These are phyloP conservation scores for Pichia occidentalis DNA, from an alignment of 805 yeast species.

Conservation along the genomic window DNA sequence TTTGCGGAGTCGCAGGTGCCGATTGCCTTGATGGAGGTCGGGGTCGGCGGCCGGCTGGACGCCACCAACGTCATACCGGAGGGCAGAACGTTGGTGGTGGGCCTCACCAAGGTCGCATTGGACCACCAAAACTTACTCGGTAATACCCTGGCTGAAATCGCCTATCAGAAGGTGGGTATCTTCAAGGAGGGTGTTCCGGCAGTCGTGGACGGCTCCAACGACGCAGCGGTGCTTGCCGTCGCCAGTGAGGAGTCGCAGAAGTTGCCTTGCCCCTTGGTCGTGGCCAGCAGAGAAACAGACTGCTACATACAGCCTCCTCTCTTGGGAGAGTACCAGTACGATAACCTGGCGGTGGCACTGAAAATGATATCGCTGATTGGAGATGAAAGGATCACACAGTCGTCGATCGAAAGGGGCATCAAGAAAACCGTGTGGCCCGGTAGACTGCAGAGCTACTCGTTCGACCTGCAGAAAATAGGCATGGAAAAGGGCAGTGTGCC, in stretches of 20 bases:
- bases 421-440: constrained; percentile 74
- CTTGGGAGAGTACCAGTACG: constrained; percentile 65
- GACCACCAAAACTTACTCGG: constrained; percentile 85
- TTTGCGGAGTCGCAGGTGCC: constrained; percentile 56
- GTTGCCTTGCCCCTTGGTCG: constrained; percentile 26
- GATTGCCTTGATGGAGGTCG: constrained; percentile 86
- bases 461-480: constrained; percentile 18
- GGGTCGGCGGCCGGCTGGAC: constrained; percentile 84
- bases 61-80: constrained; percentile 71
- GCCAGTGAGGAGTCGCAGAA: constrained; percentile 34
- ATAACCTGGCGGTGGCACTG: constrained; percentile 65
- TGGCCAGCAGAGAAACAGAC: constrained; percentile 5
- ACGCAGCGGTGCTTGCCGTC: constrained; percentile 40
- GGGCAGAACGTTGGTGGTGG: constrained; percentile 47
- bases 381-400: constrained; percentile 14
- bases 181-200: constrained; percentile 55
- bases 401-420: constrained; percentile 45
- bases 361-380: constrained; percentile 39
- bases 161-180: constrained; percentile 82
- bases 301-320: constrained; percentile 41
- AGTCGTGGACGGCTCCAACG: constrained; percentile 69
- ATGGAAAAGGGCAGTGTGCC: constrained; percentile 19
- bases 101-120: constrained; percentile 75
- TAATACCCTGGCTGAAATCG: constrained; percentile 54
- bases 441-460: constrained; percentile 52